Evolutionary conservation across 345 rosid genomes (phyloP), one percentile per base, ranked within the genome.

Genomic region (Corchorus olitorius): DNA sequence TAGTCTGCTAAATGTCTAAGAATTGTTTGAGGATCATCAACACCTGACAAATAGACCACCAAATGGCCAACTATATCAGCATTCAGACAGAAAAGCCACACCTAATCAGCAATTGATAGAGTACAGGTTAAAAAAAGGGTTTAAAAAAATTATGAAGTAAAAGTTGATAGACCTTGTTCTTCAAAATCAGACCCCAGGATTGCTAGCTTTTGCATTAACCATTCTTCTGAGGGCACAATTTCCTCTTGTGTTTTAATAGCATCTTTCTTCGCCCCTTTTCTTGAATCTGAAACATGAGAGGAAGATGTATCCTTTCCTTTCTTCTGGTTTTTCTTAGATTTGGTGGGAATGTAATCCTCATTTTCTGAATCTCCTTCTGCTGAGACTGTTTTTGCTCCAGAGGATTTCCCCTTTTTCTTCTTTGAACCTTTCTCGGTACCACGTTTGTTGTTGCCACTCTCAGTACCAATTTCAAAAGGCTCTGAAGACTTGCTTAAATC

Each of bases 271-370:
- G 90, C 81, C 61, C 89, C 93, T 39, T 85, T 60, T 87, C 89
- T 92, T 19, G 86, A 54, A 77, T 86, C 94, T 35, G 89, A 76
- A 63, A 77, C 84, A 72, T 87, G 89, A 33, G 84, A 77, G 9
- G 89, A 86, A 58, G 94, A 81, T 65, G 88, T 50, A 77, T 88
- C 98, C 90, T 84, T 95, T 60, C 89, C 89, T 88, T 85, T 92
- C 84, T 87, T 93, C 82, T 90, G 98, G 86, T 85, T 95, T 84
- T 89, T 92, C 91, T 88, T 93, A 72, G 97, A 89, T 86, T 92
- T 93, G 62, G 85, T 74, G 66, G 92, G 91, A 69, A 80, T 41
- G 12, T 85, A 88, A 79, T 88, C 97, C 73, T 86, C 87, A 62
- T 87, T 84, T 65, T 95, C 98, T 61, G 76, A 76, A 86, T 74